Evolutionary conservation across 176 grass and related monocot species (phyloP).

Genomic region (Triticum timopheevii): DNA sequence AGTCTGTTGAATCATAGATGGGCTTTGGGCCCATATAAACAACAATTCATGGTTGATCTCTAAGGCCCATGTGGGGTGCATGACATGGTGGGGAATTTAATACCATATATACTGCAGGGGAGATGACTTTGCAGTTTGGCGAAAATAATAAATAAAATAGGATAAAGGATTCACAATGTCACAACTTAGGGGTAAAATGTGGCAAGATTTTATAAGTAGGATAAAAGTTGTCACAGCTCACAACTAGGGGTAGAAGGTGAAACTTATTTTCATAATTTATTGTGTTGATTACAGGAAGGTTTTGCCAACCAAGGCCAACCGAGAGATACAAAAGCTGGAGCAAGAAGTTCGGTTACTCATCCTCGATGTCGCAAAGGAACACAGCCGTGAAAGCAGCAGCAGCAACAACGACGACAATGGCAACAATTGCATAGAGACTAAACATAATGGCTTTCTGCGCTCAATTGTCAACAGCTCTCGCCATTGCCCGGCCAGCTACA

Average conservation of each 20-base stretch:
- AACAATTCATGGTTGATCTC: too few relatives aligned
- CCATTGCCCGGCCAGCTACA: not conserved
- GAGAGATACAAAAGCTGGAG: constrained; percentile 53
- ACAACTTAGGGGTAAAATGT: not conserved
- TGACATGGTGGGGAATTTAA: too few relatives aligned
- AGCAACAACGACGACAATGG: not conserved
- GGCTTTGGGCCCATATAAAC: too few relatives aligned
- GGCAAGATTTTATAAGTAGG: not conserved
- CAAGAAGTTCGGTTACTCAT: constrained; percentile 45
- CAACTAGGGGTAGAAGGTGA: not conserved
- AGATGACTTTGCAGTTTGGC: not conserved
- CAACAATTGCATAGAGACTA: not conserved
- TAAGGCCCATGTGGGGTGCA: too few relatives aligned
- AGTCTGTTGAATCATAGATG: too few relatives aligned
- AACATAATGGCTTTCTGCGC: constrained; percentile 28
- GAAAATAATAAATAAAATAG: not conserved
- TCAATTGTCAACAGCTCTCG: constrained; percentile 48
- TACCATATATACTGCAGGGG: too few relatives aligned
- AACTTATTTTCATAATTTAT: not conserved
- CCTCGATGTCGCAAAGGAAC: constrained; percentile 49
- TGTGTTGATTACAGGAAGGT: constrained; percentile 26
- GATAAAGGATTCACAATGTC: not conserved
- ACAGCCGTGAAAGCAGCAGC: not conserved
- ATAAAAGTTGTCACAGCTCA: not conserved
- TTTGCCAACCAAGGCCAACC: constrained; percentile 53